Evolutionary conservation across 768 basidiomycete species (phyloP).

Genomic region (Tulasnella sp.): DNA sequence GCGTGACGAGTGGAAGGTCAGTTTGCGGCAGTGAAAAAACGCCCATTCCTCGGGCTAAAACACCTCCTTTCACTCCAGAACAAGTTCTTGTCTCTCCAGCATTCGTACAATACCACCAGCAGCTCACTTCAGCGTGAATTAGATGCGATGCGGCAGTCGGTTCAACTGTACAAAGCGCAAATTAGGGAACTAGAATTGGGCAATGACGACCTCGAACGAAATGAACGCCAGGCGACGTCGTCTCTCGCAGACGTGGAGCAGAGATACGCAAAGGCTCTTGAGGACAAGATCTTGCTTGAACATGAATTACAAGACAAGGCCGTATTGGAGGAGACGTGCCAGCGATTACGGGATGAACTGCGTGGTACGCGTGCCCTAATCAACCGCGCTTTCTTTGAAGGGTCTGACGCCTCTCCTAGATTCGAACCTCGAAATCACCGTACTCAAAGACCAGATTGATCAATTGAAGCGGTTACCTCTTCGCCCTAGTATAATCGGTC

Average conservation of each 20-base stretch:
- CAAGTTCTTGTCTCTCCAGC: conserved; percentile 82
- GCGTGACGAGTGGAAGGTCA: conserved; percentile 87
- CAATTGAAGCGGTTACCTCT: conserved; percentile 7
- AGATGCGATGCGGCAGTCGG: conserved; percentile 64
- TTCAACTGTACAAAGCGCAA: conserved; percentile 57
- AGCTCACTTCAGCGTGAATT: conserved; percentile 86
- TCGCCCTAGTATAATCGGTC: conserved; percentile 20
- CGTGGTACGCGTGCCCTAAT: conserved; percentile 44
- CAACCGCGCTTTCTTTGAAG: background rate
- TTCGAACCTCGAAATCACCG: conserved; percentile 70
- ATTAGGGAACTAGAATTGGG: conserved; percentile 90
- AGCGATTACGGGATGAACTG: conserved; percentile 84
- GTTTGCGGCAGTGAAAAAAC: conserved; percentile 19
- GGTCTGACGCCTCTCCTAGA: conserved; percentile 36
- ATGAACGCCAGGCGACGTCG: conserved; percentile 70
- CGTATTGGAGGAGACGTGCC: conserved; percentile 76
- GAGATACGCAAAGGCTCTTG: conserved; percentile 79
- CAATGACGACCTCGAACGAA: conserved; percentile 93
- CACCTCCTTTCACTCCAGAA: conserved; percentile 28
- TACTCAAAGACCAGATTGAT: conserved; percentile 57
- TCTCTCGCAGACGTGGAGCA: conserved; percentile 73
- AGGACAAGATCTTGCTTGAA: conserved; percentile 95
- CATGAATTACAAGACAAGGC: conserved; percentile 90
- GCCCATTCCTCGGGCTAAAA: background rate
- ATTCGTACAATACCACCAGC: conserved; percentile 78